phyloP scores from a whole-genome alignment of 345 rosid species.

The Citrus mangshanensis region DNA sequence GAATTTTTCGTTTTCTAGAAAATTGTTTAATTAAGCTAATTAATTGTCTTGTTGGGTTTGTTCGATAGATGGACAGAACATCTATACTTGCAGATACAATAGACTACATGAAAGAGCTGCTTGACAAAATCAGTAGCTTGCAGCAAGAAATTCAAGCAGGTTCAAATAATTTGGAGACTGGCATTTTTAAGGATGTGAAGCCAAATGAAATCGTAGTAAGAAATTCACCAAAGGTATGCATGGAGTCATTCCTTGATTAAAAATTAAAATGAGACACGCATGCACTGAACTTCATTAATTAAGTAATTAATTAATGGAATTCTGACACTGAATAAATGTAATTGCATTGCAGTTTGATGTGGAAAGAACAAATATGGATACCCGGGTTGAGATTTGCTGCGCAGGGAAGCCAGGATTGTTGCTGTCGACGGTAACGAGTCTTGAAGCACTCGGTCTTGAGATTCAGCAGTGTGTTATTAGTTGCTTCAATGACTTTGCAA shows the following conservation, averaged over 20 bases:
- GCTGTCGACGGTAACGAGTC: slow-evolving; percentile 70
- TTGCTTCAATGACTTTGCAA: slow-evolving; percentile 84
- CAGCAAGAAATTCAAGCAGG: slow-evolving; percentile 46
- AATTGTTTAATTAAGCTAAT: not conserved
- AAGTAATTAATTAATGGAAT: not conserved
- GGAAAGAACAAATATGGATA: slow-evolving; percentile 53
- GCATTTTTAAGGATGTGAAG: slow-evolving; percentile 46
- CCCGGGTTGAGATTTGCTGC: slow-evolving; percentile 74
- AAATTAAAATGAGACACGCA: not conserved
- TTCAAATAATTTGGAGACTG: slow-evolving; percentile 24
- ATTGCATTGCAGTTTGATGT: slow-evolving; percentile 60
- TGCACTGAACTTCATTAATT: not conserved
- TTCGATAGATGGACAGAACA: slow-evolving; percentile 42
- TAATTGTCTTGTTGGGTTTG: slow-evolving; percentile 5
- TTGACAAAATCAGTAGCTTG: slow-evolving; percentile 53
- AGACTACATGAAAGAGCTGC: slow-evolving; percentile 61
- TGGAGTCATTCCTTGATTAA: not conserved
- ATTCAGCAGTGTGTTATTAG: slow-evolving; percentile 93
- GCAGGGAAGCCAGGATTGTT: slow-evolving; percentile 75
- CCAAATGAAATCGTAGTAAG: slow-evolving; percentile 53
- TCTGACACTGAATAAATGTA: not conserved
- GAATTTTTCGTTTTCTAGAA: not conserved
- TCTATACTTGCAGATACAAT: slow-evolving; percentile 51
- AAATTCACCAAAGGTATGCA: slow-evolving; percentile 83
- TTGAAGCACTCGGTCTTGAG: slow-evolving; percentile 85